phyloP scores from a whole-genome alignment of 768 basidiomycete species.

The Candolleomyces eurysporus region DNA sequence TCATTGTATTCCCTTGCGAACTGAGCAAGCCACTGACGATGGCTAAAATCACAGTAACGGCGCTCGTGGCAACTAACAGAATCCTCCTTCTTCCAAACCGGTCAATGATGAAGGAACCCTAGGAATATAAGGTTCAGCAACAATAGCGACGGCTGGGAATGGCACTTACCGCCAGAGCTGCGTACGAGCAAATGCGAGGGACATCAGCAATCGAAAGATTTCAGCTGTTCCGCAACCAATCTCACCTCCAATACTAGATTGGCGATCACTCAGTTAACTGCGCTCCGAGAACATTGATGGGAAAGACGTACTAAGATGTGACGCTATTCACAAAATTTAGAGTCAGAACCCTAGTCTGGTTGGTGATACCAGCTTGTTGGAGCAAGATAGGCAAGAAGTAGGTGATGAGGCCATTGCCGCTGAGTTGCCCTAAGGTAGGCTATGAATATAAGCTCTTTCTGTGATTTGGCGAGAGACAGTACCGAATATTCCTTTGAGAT shows the following conservation, averaged over 20 bases:
- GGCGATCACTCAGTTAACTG: neutral
- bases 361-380: conserved; percentile 46
- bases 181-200: neutral
- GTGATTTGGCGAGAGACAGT: neutral
- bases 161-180: conserved; percentile 1
- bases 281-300: neutral
- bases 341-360: conserved; percentile 37
- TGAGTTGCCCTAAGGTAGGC: conserved; percentile 35
- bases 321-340: conserved; percentile 53
- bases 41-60: conserved; percentile 38
- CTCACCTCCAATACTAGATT: conserved; percentile 34
- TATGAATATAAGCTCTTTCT: neutral
- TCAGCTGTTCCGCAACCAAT: neutral
- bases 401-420: conserved; percentile 49
- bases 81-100: conserved; percentile 46
- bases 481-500: too few relatives aligned
- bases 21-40: conserved; percentile 49
- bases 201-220: neutral
- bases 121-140: neutral
- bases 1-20: conserved; percentile 26
- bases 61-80: conserved; percentile 36
- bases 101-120: conserved; percentile 49
- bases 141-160: conserved; percentile 26
- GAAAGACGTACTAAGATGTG: conserved; percentile 40
- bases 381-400: conserved; percentile 48